Base-by-base conservation (phyloP, 805 yeast genomes). In the Candida maesae region DNA sequence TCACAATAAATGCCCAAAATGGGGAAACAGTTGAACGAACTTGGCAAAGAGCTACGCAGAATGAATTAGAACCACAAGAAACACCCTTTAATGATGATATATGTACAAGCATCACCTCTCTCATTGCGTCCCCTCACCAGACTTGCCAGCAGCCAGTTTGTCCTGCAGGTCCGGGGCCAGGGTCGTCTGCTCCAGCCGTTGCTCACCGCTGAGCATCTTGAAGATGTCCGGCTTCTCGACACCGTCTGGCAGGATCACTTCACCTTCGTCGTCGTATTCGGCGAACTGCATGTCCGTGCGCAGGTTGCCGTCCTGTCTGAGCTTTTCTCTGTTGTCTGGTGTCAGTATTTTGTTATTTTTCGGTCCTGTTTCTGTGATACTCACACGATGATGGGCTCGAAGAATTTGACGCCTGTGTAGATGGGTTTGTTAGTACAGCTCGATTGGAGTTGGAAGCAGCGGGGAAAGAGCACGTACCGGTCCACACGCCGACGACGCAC, bases 341-440 rank as follows among this genome's bases (percentile, higher is more conserved):
- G 46, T 49, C 44, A 44, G 46, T 39, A 11, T 25, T 7, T 26
- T 13, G 21, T 4, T 12, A 19, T 15, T 17, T 21, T 9, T 24
- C 16, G 5, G 31, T 20, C 19, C n/a, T n/a, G 18, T 12, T 26
- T 11, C 16, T 24, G 38, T 39, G 19, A n/a, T 10, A 73, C 81
- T 54, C 67, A 75, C 80, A 84, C 72, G 3, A 84, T 73, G 14
- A 84, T 59, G 2, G 95, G 95, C 51, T 81, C 81, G 67, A 86
- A 84, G 62, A 84, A 84, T 55, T 73, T 76, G 41, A 77, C 62
- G 3, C 85, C 86, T 61, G 20, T 23, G 14, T 6, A 18, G 5
- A 10, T 8, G 33, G 10, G 38, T 24, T 34, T 35, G 44, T 38
- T 18, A 11, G 17, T 33, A 8, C n/a, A n/a, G n/a, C n/a, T n/a